Conservation (phyloP, 2,329 filamentous ascomycete species). For the Apiospora aurea region DNA sequence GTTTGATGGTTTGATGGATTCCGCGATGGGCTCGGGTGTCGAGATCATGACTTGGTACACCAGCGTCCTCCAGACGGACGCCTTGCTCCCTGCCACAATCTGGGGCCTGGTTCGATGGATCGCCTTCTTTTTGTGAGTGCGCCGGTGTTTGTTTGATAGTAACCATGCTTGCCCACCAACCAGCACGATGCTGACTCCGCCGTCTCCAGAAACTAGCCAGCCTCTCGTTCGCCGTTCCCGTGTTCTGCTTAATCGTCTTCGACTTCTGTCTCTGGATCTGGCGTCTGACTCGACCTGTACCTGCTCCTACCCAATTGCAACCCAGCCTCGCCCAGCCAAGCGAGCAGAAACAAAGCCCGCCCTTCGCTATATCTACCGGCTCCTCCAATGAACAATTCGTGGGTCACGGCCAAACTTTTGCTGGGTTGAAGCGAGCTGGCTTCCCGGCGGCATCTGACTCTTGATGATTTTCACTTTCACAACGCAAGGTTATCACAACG, state of each 20-base stretch:
- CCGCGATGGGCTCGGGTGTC: slow-evolving; percentile 21
- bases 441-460: slow-evolving; percentile 5
- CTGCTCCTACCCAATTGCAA: slow-evolving; percentile 31
- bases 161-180: neutral
- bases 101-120: slow-evolving; percentile 42
- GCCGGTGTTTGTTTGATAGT: neutral
- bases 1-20: slow-evolving; percentile 5
- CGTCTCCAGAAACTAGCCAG: slow-evolving; percentile 42
- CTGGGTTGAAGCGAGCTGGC: slow-evolving; percentile 1
- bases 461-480: slow-evolving; percentile 10
- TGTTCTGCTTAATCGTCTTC: slow-evolving; percentile 55
- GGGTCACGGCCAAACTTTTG: neutral
- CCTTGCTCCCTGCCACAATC: slow-evolving; percentile 31
- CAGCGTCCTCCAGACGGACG: slow-evolving; percentile 32
- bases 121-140: slow-evolving; percentile 42
- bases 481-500: neutral
- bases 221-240: slow-evolving; percentile 54
- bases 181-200: neutral
- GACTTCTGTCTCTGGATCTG: slow-evolving; percentile 62
- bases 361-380: slow-evolving; percentile 21
- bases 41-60: slow-evolving; percentile 34
- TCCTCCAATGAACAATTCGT: neutral
- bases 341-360: slow-evolving; percentile 25
- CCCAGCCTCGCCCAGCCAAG: slow-evolving; percentile 31
- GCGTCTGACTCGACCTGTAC: slow-evolving; percentile 46